phyloP scores from a whole-genome alignment of 768 basidiomycete species.

The Rubroboletus satanas region DNA sequence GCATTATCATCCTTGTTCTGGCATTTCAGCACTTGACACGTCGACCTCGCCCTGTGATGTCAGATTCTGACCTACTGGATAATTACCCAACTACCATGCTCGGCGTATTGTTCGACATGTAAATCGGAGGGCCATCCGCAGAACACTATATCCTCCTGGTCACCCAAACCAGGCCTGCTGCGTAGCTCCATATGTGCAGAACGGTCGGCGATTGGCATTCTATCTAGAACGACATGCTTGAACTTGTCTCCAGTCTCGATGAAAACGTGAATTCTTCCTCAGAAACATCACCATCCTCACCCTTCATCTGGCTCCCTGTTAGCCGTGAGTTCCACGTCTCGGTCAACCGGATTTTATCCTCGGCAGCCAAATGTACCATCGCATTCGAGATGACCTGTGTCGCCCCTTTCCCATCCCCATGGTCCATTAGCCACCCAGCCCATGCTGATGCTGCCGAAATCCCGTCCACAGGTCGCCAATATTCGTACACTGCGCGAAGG shows the following conservation, averaged over 20 bases:
- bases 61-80: neutral
- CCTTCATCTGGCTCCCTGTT: slow-evolving; percentile 5
- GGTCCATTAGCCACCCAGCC: slow-evolving; percentile 45
- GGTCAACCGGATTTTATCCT: slow-evolving; percentile 34
- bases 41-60: neutral
- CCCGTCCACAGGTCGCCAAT: slow-evolving; percentile 40
- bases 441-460: slow-evolving; percentile 40
- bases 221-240: neutral
- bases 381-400: slow-evolving; percentile 35
- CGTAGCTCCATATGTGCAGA: neutral
- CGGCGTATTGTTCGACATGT: neutral
- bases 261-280: slow-evolving; percentile 15
- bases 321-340: slow-evolving; percentile 33
- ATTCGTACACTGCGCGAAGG: slow-evolving; percentile 34
- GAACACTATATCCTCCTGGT: neutral
- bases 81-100: neutral
- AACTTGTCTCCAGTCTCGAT: slow-evolving; percentile 10
- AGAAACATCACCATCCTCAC: slow-evolving; percentile 6
- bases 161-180: neutral
- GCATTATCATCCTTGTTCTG: slow-evolving; percentile 12
- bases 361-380: slow-evolving; percentile 25
- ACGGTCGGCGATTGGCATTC: neutral
- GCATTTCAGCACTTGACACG: slow-evolving; percentile 6
- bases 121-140: neutral
- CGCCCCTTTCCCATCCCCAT: slow-evolving; percentile 41